Evolutionary conservation across 2,329 filamentous ascomycete genomes (phyloP).

Genomic region (Dactylellina parvicollis): DNA sequence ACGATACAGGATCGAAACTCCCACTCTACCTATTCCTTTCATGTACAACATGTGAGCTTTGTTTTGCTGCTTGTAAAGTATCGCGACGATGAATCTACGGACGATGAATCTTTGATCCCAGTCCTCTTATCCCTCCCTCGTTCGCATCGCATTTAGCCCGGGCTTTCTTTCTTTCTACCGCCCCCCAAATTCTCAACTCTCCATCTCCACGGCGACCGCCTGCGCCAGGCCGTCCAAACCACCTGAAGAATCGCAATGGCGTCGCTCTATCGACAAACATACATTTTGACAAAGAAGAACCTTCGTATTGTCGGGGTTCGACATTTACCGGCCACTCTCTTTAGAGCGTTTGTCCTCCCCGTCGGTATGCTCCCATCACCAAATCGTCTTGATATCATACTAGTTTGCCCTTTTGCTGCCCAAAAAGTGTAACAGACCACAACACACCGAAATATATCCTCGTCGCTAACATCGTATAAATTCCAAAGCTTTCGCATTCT

Average conservation of each 20-base stretch:
- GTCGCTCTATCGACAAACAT: constrained; percentile 65
- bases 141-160: not conserved
- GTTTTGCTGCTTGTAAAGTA: not conserved
- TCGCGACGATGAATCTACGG: not conserved
- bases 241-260: constrained; percentile 35
- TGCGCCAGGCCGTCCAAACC: no score
- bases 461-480: constrained; percentile 60
- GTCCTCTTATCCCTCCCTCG: not conserved
- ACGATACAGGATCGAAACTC: no score
- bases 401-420: not conserved
- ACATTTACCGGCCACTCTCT: constrained; percentile 66
- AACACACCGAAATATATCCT: constrained; percentile 61
- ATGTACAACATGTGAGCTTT: not conserved
- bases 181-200: no score
- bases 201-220: no score
- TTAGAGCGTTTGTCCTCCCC: constrained; percentile 71
- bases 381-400: not conserved
- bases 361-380: constrained; percentile 60
- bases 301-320: constrained; percentile 69
- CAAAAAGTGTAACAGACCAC: constrained; percentile 19
- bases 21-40: no score
- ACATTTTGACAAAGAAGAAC: constrained; percentile 72
- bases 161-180: not conserved
- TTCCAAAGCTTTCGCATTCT: constrained; percentile 35
- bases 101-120: not conserved